Evolutionary conservation across 208 protist species (phyloP), one percentile per base, ranked within the genome.

Genomic region (Crithidia sp.): DNA sequence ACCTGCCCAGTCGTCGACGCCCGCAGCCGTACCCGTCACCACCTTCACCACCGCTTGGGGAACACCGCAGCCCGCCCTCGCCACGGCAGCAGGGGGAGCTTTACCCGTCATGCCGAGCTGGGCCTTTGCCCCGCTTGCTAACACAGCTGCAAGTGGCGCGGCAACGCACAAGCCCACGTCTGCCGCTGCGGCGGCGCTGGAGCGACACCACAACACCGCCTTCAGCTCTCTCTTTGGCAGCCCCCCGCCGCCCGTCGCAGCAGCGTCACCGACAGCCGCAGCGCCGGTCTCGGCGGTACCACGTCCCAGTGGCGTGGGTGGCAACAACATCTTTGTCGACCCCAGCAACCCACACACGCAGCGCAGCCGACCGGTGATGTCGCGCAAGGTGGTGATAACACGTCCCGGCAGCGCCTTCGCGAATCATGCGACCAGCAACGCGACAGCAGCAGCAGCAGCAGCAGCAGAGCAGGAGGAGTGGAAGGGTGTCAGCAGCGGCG

Each of bases 311-410:
- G 47, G 50, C 61, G 53, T 45, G 45, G 58, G 52, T 17, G 76
- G 72, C 73, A 80, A 74, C 53, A 75, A 91, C 72, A 63, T 89
- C 59, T 89, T 87, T 64, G 60, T 84, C 71, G 82, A 90, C 50
- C 84, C 86, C 5, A 68, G 67, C 37, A 74, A 67, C 6, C 58
- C 72, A 47, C 49, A 49, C 7, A 43, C 67, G 58, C 53, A 54
- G 16, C 53, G n/a, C 47, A 67, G 67, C 3, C 68, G 81, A 5
- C 81, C 77, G 4, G 75, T 82, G 9, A 85, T 83, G 49, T 77
- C 77, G 9, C 76, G 78, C 37, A 76, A 75, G 28, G 76, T 56
- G 2, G 62, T 75, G 61, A 73, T 82, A 19, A 78, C 79, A 17
- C 69, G 74, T 10, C 53, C 37, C 10, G 73, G 67, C 14, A 7